These are phyloP conservation scores for Pezicula rhizophila DNA, from an alignment of 2,329 filamentous ascomycete species.

Conservation along the genomic window DNA sequence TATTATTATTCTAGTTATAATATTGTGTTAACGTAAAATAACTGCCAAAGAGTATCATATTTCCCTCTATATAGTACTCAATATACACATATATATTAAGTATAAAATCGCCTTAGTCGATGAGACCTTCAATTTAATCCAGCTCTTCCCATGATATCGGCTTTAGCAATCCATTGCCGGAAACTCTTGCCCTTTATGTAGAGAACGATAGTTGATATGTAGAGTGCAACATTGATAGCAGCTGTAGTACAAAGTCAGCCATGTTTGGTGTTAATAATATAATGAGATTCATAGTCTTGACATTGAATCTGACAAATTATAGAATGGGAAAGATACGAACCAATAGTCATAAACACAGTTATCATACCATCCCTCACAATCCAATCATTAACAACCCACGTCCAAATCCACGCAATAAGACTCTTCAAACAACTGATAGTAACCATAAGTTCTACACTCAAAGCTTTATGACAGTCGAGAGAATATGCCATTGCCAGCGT, in stretches of 20 bases:
- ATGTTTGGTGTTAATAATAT: too few relatives aligned
- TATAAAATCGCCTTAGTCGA: too few relatives aligned
- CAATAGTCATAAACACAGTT: conserved; percentile 12
- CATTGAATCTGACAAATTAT: too few relatives aligned
- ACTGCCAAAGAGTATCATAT: too few relatives aligned
- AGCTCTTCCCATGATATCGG: conserved; percentile 7
- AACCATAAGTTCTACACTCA: conserved; percentile 25
- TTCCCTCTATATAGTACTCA: too few relatives aligned
- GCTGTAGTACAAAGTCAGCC: background rate
- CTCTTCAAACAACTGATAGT: conserved; percentile 23
- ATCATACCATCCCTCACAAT: conserved; percentile 10
- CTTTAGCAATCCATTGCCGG: conserved; percentile 11
- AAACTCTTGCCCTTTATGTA: conserved; percentile 16
- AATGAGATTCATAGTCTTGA: too few relatives aligned
- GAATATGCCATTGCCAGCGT: conserved; percentile 22
- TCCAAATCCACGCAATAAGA: conserved; percentile 25
- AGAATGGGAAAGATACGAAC: too few relatives aligned
- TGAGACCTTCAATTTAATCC: conserved; percentile 5
- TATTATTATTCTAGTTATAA: too few relatives aligned
- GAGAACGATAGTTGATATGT: conserved; percentile 7
- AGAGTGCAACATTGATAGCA: conserved; percentile 11
- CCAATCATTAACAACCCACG: conserved; percentile 19
- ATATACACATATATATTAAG: too few relatives aligned
- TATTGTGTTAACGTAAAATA: too few relatives aligned
- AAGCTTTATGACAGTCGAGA: conserved; percentile 22